Evolutionary conservation across 352 stramenopile genomes (phyloP).

Genomic region (Pythium dissimile): DNA sequence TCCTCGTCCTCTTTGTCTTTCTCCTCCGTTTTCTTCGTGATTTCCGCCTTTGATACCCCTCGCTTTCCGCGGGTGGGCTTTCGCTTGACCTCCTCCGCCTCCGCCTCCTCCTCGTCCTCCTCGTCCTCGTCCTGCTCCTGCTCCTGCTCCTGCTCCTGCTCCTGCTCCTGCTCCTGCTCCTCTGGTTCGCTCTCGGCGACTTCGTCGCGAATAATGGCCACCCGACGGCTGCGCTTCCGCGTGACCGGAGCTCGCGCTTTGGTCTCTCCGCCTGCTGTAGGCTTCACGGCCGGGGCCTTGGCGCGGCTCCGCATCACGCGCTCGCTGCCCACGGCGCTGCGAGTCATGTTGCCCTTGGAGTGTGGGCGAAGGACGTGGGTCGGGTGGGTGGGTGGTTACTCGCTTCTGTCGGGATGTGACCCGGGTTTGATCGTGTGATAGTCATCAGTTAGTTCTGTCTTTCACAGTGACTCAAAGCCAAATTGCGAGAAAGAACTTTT

Average conservation of each 20-base stretch:
- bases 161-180: not conserved
- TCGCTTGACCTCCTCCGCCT: not conserved
- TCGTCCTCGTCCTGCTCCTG: not conserved
- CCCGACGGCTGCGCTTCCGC: not conserved
- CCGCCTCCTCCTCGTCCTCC: not conserved
- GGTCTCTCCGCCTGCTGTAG: not conserved
- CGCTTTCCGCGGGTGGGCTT: not conserved
- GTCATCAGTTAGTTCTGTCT: too few species aligned
- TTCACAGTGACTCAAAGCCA: too few species aligned
- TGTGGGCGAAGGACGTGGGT: not conserved
- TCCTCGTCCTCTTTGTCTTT: constrained; percentile 25
- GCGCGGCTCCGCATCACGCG: not conserved
- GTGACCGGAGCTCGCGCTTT: too few species aligned
- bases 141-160: not conserved
- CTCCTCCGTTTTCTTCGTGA: not conserved
- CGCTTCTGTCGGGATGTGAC: too few species aligned
- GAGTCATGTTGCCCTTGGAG: not conserved
- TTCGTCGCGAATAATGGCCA: too few species aligned
- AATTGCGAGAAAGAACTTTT: too few species aligned
- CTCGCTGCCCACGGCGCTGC: not conserved
- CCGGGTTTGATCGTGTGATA: not conserved
- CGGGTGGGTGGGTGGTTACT: not conserved
- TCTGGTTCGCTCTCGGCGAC: too few species aligned
- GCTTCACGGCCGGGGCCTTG: not conserved
- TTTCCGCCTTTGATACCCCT: not conserved